Base-by-base conservation (phyloP, 2,329 filamentous ascomycete species). In the Sordariomycetes sp. region DNA sequence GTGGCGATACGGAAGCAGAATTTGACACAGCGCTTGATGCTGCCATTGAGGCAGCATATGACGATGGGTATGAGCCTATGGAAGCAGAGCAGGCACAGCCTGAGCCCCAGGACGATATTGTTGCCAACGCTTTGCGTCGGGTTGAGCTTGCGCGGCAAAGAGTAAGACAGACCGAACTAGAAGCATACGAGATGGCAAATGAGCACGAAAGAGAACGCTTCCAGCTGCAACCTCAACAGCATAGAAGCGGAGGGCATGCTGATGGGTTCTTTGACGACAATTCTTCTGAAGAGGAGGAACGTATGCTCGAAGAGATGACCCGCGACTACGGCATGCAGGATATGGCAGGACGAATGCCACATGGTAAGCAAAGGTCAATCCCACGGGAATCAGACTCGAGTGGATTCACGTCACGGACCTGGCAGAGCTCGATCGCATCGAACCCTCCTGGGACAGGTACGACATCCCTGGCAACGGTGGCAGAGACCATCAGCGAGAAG, bases 11-110 rank as follows among this genome's bases (percentile, higher is more conserved):
- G 0, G 86, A 94, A 53, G 82, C 85, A 6, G 88, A 94, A 50
- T 94, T 96, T 44, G 88, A 95, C 57, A 87, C 86, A 8, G 92
- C 92, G 4, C 68, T 96, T 28, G 90, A 96, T 59, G 90, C 88
- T 17, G 92, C 92, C 11, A 88, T 96, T 8, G 92, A 96, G 57
- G 90, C 90, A 33, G 92, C 90, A 5, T 98, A 96, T 54, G 83
- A 94, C 53, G 87, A 95, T 42, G 85, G 85, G 1, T 84, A 86
- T 42, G 87, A 94, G 50, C 83, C 83, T 4, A 76, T 73, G 54
- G 68, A 69, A 14, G 57, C 68, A 6, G 61, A 64, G 17, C n/a
- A 42, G 39, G 7, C 20, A 43, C 50, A 59, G 30, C 51, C 55
- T 17, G 49, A 59, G 23, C 54, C 64, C 30, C 58, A 50, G n/a